Conservation (phyloP, 805 yeast genomes). For the Ogataea thermomethanolica region DNA sequence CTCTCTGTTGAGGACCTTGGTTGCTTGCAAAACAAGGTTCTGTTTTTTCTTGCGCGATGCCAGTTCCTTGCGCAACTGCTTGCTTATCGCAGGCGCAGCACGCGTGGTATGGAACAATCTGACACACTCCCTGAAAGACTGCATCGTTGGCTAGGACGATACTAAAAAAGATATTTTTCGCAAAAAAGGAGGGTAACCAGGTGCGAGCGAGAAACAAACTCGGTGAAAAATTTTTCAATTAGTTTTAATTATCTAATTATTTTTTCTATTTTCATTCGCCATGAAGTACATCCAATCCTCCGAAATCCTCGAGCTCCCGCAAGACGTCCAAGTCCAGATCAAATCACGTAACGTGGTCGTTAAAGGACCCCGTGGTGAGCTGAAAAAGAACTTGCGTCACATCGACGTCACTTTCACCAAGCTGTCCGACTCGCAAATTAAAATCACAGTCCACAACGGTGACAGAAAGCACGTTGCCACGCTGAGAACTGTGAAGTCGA, state of each 20-base stretch:
- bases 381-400: conserved; percentile 88
- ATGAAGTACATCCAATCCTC: conserved; percentile 64
- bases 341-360: conserved; percentile 88
- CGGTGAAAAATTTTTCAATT: conserved; percentile 5
- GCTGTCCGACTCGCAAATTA: conserved; percentile 66
- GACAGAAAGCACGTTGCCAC: conserved; percentile 99
- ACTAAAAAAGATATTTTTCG: not conserved
- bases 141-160: conserved; percentile 2
- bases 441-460: conserved; percentile 95
- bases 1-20: conserved; percentile 22
- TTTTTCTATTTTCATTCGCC: conserved; percentile 3
- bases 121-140: conserved; percentile 4
- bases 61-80: conserved; percentile 12
- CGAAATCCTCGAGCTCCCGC: conserved; percentile 68
- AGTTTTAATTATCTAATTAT: not conserved
- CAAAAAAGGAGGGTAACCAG: conserved; percentile 1
- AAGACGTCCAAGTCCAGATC: conserved; percentile 87
- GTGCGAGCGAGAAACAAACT: not conserved
- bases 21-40: conserved; percentile 16
- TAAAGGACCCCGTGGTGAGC: conserved; percentile 96
- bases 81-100: conserved; percentile 10
- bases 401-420: conserved; percentile 90
- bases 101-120: conserved; percentile 14
- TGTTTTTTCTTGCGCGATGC: conserved; percentile 18
- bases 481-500: conserved; percentile 95